These are phyloP conservation scores for Trypanosoma avium DNA, from an alignment of 208 protist species.

Conservation along the genomic window DNA sequence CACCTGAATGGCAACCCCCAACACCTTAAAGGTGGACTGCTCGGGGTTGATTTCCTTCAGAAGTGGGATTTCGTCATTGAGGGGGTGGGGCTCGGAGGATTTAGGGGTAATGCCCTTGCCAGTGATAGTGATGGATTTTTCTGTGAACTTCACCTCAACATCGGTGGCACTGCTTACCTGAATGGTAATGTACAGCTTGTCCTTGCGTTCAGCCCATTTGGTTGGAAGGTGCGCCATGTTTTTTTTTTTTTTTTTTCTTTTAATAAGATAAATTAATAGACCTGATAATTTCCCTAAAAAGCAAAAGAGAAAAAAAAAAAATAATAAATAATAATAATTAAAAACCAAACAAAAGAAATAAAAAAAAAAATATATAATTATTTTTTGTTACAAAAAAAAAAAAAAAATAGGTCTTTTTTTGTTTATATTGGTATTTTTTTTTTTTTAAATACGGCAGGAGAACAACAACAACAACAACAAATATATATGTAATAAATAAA, in stretches of 20 bases:
- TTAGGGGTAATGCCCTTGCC: conserved; percentile 73
- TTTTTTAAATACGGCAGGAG: background rate
- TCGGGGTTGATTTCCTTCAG: conserved; percentile 81
- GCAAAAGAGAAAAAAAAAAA: conserved; percentile 1
- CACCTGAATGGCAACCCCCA: conserved; percentile 84
- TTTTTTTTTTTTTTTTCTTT: no score
- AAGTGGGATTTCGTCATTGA: conserved; percentile 73
- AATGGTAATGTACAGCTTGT: conserved; percentile 87
- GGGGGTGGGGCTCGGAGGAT: conserved; percentile 55
- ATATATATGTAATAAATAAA: no score
- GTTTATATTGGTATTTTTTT: no score
- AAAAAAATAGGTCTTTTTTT: no score
- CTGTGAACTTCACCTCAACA: conserved; percentile 76
- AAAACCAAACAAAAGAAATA: background rate
- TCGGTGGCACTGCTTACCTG: conserved; percentile 72
- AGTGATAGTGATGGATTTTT: conserved; percentile 69
- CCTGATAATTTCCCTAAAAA: background rate
- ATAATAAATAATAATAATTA: conserved; percentile 1
- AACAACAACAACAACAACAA: no score
- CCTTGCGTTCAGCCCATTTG: conserved; percentile 90
- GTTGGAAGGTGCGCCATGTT: conserved; percentile 80
- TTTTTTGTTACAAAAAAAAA: conserved; percentile 8
- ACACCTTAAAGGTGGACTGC: conserved; percentile 83
- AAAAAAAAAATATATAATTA: conserved; percentile 12
- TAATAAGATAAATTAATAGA: background rate